These are phyloP conservation scores for Lupinus albus DNA, from an alignment of 306 rosid genomes.

Conservation along the genomic window DNA sequence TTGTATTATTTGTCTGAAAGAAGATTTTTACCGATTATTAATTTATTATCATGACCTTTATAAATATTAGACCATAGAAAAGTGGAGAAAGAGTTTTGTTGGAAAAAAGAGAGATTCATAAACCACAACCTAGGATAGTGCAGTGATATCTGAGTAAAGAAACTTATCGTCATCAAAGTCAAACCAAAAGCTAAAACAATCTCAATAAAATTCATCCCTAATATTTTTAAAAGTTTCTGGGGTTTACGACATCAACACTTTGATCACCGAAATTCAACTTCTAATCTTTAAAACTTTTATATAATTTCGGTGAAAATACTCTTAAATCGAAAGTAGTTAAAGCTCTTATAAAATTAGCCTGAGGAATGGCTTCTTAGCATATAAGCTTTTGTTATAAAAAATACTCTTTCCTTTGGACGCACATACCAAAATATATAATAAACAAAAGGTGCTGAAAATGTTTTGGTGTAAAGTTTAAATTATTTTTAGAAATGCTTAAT, in stretches of 20 bases:
- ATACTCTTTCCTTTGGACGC: conserved; percentile 16
- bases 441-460: conserved; percentile 22
- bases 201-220: background rate
- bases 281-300: too few relatives aligned
- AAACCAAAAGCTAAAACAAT: conserved; percentile 36
- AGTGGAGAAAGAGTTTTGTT: conserved; percentile 32
- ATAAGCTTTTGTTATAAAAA: conserved; percentile 1
- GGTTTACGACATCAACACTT: too few relatives aligned
- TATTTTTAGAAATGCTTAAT: conserved; percentile 16
- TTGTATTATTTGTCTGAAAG: too few relatives aligned
- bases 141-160: conserved; percentile 33
- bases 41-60: conserved; percentile 33
- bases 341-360: too few relatives aligned
- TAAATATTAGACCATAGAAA: conserved; percentile 24
- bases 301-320: too few relatives aligned
- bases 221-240: too few relatives aligned
- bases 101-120: conserved; percentile 1
- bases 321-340: too few relatives aligned
- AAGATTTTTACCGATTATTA: too few relatives aligned
- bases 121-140: conserved; percentile 35
- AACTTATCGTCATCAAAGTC: conserved; percentile 42
- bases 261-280: too few relatives aligned
- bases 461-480: conserved; percentile 21
- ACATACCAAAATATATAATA: conserved; percentile 23
- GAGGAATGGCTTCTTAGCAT: too few relatives aligned